A percentile compares a stretch with the other conserved stretches of the same genome.
Evolutionary conservation across 139 green algal species (phyloP).

Genomic region (Picochlorum sp.): DNA sequence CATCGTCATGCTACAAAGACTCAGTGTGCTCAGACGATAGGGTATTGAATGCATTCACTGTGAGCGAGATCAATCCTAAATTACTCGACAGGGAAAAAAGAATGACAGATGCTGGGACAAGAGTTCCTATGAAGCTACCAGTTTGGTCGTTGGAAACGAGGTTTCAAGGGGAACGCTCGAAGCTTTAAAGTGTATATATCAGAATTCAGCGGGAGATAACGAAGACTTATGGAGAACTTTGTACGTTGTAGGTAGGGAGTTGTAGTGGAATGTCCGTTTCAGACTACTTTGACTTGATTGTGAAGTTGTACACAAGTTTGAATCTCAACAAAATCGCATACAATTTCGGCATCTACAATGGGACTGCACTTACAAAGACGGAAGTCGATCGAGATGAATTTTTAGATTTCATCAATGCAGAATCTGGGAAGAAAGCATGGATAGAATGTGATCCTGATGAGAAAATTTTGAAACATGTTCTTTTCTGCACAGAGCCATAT

Average conservation of each 20-base stretch:
- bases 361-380: not conserved
- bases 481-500: not conserved
- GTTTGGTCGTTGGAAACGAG: not conserved
- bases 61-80: not conserved
- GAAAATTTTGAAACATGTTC: not conserved
- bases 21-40: not conserved
- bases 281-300: not conserved
- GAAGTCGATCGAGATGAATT: not conserved
- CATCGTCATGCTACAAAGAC: not conserved
- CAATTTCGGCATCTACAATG: not conserved
- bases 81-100: not conserved
- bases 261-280: not conserved
- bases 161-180: not conserved
- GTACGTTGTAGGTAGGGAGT: not conserved
- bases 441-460: not conserved
- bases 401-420: not conserved
- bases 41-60: not conserved
- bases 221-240: not conserved
- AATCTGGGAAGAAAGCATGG: not conserved
- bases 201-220: not conserved
- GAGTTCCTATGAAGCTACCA: not conserved
- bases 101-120: not conserved
- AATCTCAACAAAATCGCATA: not conserved
- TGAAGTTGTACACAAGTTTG: not conserved
- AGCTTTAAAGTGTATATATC: not conserved